These are phyloP conservation scores for Pseudogymnoascus sp. DNA, from an alignment of 2,329 filamentous ascomycete species.

Conservation along the genomic window DNA sequence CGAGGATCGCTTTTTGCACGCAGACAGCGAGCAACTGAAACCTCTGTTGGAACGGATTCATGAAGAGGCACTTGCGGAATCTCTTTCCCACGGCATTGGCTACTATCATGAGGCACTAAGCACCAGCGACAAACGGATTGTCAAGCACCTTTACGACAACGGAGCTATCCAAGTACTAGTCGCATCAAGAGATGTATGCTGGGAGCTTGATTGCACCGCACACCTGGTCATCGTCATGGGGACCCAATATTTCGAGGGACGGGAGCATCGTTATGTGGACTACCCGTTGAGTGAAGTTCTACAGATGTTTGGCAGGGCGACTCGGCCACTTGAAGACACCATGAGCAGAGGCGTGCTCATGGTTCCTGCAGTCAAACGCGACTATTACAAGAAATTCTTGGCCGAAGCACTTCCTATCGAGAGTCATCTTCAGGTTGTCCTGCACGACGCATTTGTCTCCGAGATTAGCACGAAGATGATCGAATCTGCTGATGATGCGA, in stretches of 20 bases:
- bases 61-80: slow-evolving; percentile 79
- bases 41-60: slow-evolving; percentile 76
- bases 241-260: slow-evolving; percentile 93
- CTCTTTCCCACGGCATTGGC: slow-evolving; percentile 85
- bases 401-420: slow-evolving; percentile 94
- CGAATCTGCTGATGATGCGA: slow-evolving; percentile 88
- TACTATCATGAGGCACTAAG: slow-evolving; percentile 96
- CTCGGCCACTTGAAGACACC: slow-evolving; percentile 68
- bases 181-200: slow-evolving; percentile 82
- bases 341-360: slow-evolving; percentile 88
- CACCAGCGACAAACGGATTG: slow-evolving; percentile 82
- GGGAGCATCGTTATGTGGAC: slow-evolving; percentile 94
- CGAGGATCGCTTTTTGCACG: slow-evolving; percentile 87
- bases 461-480: slow-evolving; percentile 97
- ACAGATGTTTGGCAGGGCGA: slow-evolving; percentile 96
- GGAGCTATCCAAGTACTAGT: slow-evolving; percentile 65
- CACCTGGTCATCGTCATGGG: slow-evolving; percentile 95
- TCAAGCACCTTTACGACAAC: slow-evolving; percentile 76
- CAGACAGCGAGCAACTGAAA: slow-evolving; percentile 69
- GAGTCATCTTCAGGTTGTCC: slow-evolving; percentile 81
- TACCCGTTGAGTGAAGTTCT: slow-evolving; percentile 90
- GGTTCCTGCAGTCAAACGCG: slow-evolving; percentile 87
- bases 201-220: slow-evolving; percentile 82
- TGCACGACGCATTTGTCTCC: slow-evolving; percentile 93
- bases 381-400: slow-evolving; percentile 98